Evolutionary conservation across 2,329 filamentous ascomycete genomes (phyloP).

Genomic region (Cladophialophora yegresii): DNA sequence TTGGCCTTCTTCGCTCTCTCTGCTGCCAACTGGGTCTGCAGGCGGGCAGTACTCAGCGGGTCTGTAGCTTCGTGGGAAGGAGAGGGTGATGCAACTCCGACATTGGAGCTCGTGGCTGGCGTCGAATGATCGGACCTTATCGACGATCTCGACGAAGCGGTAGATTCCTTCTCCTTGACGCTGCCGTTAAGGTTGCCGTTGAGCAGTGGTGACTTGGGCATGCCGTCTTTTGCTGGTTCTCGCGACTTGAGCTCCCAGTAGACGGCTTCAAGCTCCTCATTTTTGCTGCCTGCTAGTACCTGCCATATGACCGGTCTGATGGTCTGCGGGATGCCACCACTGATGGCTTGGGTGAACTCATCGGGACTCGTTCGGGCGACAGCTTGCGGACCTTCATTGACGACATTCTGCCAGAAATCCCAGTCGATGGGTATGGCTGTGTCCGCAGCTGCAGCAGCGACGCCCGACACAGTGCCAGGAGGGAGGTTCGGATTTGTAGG

Average conservation of each 20-base stretch:
- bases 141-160: constrained; percentile 79
- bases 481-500: constrained; percentile 70
- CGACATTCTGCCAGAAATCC: constrained; percentile 96
- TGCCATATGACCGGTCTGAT: constrained; percentile 99
- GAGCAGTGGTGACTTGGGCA: constrained; percentile 39
- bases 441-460: constrained; percentile 69
- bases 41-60: constrained; percentile 57
- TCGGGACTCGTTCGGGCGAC: constrained; percentile 85
- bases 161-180: constrained; percentile 66
- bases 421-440: constrained; percentile 78
- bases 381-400: constrained; percentile 88
- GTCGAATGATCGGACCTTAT: constrained; percentile 75
- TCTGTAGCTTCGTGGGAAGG: constrained; percentile 64
- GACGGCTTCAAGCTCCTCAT: constrained; percentile 80
- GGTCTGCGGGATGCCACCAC: constrained; percentile 87
- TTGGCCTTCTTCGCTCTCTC: constrained; percentile 78
- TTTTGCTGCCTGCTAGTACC: constrained; percentile 92
- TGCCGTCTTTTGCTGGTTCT: constrained; percentile 58
- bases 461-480: constrained; percentile 81
- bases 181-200: constrained; percentile 51
- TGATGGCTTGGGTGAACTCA: constrained; percentile 86
- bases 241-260: constrained; percentile 79
- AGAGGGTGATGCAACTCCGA: constrained; percentile 58
- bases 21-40: constrained; percentile 63
- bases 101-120: constrained; percentile 58